Percentiles rank a stretch among this genome's conserved stretches.
Evolutionary conservation across 352 stramenopile species (phyloP).

Genomic region (Phytopythium aichiense): DNA sequence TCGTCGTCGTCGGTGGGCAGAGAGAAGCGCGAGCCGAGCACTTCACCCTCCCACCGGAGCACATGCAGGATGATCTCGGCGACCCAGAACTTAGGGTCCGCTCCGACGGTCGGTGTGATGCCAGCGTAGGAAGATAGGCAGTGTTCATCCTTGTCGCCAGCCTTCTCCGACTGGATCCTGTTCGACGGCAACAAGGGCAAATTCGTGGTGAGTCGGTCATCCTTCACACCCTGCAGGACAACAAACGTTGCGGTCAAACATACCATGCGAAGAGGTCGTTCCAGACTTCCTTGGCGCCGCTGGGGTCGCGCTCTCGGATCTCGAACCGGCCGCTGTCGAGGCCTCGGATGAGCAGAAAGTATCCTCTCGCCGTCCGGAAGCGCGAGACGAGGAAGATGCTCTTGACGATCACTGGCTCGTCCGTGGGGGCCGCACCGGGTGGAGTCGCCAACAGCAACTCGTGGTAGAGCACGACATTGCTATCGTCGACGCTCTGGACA

Average conservation of each 20-base stretch:
- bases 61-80: slow-evolving; percentile 4
- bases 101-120: background rate
- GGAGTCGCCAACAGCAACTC: background rate
- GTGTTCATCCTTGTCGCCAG: background rate
- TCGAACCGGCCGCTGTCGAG: slow-evolving; percentile 5
- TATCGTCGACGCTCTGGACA: slow-evolving; percentile 9
- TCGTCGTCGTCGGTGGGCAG: background rate
- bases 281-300: slow-evolving; percentile 1
- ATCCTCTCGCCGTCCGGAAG: background rate
- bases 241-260: background rate
- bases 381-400: slow-evolving; percentile 3
- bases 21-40: slow-evolving; percentile 3
- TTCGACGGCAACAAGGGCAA: background rate
- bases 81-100: slow-evolving; percentile 3
- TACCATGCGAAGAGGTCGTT: slow-evolving; percentile 7
- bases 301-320: background rate
- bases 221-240: background rate
- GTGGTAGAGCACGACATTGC: slow-evolving; percentile 5
- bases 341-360: slow-evolving; percentile 1
- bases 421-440: background rate
- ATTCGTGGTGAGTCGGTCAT: background rate
- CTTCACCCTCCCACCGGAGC: slow-evolving; percentile 1
- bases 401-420: slow-evolving; percentile 6
- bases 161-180: slow-evolving; percentile 5
- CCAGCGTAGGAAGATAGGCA: slow-evolving; percentile 1